These are phyloP conservation scores for Orobanche coerulescens DNA, from an alignment of 257 asterid species.

Conservation along the genomic window DNA sequence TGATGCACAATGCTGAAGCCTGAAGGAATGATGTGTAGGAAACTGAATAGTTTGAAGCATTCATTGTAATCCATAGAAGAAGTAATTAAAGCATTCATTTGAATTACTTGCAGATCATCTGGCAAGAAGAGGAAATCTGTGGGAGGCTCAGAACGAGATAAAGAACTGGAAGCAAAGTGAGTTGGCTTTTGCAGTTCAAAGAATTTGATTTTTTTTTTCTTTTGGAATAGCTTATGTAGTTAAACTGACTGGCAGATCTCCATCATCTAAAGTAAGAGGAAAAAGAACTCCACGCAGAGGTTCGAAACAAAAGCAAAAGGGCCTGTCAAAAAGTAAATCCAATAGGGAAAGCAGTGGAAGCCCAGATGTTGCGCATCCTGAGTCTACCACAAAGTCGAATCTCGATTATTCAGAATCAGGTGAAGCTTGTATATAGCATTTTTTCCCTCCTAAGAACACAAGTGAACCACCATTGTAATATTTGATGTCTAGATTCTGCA, in stretches of 20 bases:
- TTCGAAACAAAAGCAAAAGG: conserved; percentile 36
- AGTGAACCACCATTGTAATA: conserved; percentile 12
- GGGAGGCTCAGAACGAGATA: conserved; percentile 40
- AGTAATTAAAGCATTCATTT: conserved; percentile 14
- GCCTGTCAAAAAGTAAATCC: conserved; percentile 33
- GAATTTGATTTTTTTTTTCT: conserved; percentile 12
- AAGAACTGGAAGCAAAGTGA: conserved; percentile 46
- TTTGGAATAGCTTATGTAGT: conserved; percentile 21
- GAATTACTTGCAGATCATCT: conserved; percentile 47
- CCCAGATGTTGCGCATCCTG: conserved; percentile 30
- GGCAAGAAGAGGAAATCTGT: conserved; percentile 41
- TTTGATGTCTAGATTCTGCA: background rate
- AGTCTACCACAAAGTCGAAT: conserved; percentile 28
- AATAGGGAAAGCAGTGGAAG: conserved; percentile 37
- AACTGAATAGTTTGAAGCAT: conserved; percentile 12
- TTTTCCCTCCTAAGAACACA: conserved; percentile 16
- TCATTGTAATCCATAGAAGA: background rate
- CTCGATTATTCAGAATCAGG: conserved; percentile 47
- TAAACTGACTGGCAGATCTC: conserved; percentile 46
- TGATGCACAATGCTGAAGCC: conserved; percentile 17
- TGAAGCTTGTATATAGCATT: conserved; percentile 18
- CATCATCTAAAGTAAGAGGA: conserved; percentile 56
- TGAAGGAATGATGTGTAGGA: conserved; percentile 1
- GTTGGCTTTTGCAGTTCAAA: conserved; percentile 26
- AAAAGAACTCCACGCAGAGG: conserved; percentile 81